A percentile compares a stretch with the other conserved stretches of the same genome.
Evolutionary conservation across 2,329 filamentous ascomycete genomes (phyloP).

Genomic region (Rasamsonia emersonii): DNA sequence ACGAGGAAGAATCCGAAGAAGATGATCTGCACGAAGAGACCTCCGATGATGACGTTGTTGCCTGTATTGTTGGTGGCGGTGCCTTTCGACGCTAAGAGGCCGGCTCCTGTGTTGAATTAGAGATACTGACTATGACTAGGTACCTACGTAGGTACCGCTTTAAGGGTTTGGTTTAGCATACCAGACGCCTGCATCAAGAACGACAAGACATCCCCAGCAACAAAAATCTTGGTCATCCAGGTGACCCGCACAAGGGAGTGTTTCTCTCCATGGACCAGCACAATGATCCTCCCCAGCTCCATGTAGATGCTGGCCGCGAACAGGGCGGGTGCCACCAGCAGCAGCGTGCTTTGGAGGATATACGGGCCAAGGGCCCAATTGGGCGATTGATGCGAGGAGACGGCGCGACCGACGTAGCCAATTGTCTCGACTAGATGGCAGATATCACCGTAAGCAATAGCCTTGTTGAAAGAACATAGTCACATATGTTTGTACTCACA

Average conservation of each 20-base stretch:
- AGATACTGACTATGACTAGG: neutral
- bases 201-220: slow-evolving; percentile 22
- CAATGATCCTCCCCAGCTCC: slow-evolving; percentile 25
- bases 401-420: slow-evolving; percentile 7
- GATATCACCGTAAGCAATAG: too few species aligned
- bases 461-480: too few species aligned
- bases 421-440: slow-evolving; percentile 10
- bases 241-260: slow-evolving; percentile 16
- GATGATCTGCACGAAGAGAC: slow-evolving; percentile 22
- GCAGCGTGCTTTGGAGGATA: slow-evolving; percentile 18
- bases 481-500: too few species aligned
- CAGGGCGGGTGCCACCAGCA: slow-evolving; percentile 26
- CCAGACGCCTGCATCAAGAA: slow-evolving; percentile 23
- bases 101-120: slow-evolving; percentile 13
- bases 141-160: neutral
- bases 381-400: slow-evolving; percentile 6
- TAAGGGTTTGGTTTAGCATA: slow-evolving; percentile 4
- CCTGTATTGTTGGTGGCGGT: slow-evolving; percentile 11
- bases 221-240: slow-evolving; percentile 26
- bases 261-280: slow-evolving; percentile 17
- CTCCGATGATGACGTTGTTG: slow-evolving; percentile 19
- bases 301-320: slow-evolving; percentile 28
- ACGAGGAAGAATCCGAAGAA: slow-evolving; percentile 22
- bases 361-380: slow-evolving; percentile 16
- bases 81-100: slow-evolving; percentile 16